These are phyloP conservation scores for Aplosporella prunicola DNA, from an alignment of 2,329 filamentous ascomycete species.

Conservation along the genomic window DNA sequence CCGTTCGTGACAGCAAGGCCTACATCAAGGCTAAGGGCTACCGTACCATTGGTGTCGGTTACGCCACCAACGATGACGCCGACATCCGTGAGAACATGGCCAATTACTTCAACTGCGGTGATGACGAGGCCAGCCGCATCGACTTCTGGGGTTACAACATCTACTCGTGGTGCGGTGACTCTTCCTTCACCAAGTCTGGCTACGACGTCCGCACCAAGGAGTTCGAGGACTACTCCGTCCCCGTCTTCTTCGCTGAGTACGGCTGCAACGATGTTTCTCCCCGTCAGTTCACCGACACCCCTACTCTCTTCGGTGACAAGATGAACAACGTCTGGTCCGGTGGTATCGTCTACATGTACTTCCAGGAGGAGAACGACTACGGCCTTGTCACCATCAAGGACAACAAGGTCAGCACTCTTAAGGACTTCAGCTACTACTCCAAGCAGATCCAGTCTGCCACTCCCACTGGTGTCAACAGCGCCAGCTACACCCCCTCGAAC, in stretches of 20 bases:
- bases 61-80: slow-evolving; percentile 89
- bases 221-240: slow-evolving; percentile 82
- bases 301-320: slow-evolving; percentile 63
- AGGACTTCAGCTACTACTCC: slow-evolving; percentile 66
- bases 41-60: slow-evolving; percentile 78
- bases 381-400: slow-evolving; percentile 60
- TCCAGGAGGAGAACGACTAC: slow-evolving; percentile 82
- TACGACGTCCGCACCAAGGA: slow-evolving; percentile 77
- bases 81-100: slow-evolving; percentile 73
- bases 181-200: slow-evolving; percentile 64
- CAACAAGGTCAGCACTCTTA: slow-evolving; percentile 53
- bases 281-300: slow-evolving; percentile 79
- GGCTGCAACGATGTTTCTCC: slow-evolving; percentile 72
- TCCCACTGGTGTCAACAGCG: slow-evolving; percentile 56
- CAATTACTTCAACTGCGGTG: slow-evolving; percentile 90
- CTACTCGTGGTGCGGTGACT: slow-evolving; percentile 96
- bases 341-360: slow-evolving; percentile 99
- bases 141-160: slow-evolving; percentile 99
- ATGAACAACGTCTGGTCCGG: slow-evolving; percentile 90
- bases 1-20: slow-evolving; percentile 88
- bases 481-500: slow-evolving; percentile 65
- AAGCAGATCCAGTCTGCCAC: slow-evolving; percentile 58
- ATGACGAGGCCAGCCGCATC: slow-evolving; percentile 51
- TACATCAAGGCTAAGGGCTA: slow-evolving; percentile 78
- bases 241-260: slow-evolving; percentile 97